phyloP scores from a whole-genome alignment of 352 stramenopile genomes.

The Phytophthora litchii region DNA sequence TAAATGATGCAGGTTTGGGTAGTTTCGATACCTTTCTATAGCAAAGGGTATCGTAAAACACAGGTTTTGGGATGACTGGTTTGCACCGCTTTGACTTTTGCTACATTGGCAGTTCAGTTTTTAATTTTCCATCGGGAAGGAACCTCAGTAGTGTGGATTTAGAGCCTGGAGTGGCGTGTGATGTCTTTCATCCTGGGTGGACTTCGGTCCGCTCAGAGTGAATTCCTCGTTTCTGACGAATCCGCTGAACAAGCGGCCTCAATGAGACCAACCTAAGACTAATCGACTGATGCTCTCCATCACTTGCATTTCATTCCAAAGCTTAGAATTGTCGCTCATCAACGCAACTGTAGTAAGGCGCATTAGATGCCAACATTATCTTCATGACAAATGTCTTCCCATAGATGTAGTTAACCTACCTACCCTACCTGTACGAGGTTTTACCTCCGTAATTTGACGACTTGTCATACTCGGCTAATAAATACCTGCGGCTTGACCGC shows the following conservation, averaged over 20 bases:
- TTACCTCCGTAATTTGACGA: slow-evolving; percentile 14
- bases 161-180: slow-evolving; percentile 42
- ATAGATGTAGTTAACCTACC: too few species aligned
- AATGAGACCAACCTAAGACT: slow-evolving; percentile 87
- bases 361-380: too few species aligned
- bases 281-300: slow-evolving; percentile 74
- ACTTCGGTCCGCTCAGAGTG: slow-evolving; percentile 61
- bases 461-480: slow-evolving; percentile 31
- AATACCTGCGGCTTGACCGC: slow-evolving; percentile 30
- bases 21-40: slow-evolving; percentile 6
- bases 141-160: neutral
- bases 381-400: too few species aligned
- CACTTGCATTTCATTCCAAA: slow-evolving; percentile 4
- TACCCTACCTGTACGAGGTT: slow-evolving; percentile 17
- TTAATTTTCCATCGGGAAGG: slow-evolving; percentile 6
- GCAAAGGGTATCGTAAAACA: neutral
- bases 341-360: too few species aligned
- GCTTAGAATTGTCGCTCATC: too few species aligned
- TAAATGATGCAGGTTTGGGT: neutral
- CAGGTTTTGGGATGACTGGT: slow-evolving; percentile 25
- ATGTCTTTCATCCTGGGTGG: slow-evolving; percentile 79
- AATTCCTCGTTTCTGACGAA: slow-evolving; percentile 92
- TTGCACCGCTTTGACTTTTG: slow-evolving; percentile 11
- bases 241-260: slow-evolving; percentile 87
- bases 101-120: slow-evolving; percentile 5